Conservation (phyloP, 331 rosid genomes). For the Ulmus americana region DNA sequence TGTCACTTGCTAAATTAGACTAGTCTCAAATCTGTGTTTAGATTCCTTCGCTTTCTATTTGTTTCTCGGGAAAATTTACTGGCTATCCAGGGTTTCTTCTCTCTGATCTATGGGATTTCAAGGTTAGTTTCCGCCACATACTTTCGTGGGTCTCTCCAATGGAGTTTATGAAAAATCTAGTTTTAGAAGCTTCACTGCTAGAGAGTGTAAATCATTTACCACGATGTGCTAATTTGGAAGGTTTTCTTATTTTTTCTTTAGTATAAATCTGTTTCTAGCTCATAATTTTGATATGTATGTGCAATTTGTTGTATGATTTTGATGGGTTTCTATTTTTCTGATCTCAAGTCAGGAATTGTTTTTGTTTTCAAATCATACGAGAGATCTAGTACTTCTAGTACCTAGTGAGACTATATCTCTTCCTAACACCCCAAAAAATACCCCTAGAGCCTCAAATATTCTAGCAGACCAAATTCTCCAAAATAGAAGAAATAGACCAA, state of each 20-base stretch:
- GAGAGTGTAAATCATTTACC: neutral
- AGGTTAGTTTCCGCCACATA: constrained; percentile 11
- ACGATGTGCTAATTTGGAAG: neutral
- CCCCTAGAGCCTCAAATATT: no score
- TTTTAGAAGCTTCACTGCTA: neutral
- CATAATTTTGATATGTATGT: neutral
- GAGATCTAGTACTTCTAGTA: neutral
- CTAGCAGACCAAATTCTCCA: no score
- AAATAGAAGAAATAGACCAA: no score
- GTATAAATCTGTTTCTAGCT: neutral
- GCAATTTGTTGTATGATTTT: neutral
- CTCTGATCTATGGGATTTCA: constrained; percentile 9
- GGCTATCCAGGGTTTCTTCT: constrained; percentile 10
- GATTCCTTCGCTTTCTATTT: constrained; percentile 11
- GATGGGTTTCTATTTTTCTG: neutral
- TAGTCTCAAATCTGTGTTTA: constrained; percentile 10
- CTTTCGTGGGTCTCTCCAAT: neutral
- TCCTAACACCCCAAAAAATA: no score
- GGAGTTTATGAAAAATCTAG: neutral
- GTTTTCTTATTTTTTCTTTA: neutral
- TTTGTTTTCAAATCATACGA: neutral
- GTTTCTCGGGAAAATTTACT: constrained; percentile 16
- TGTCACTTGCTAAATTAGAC: neutral
- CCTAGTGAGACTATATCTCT: no score
- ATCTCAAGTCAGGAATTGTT: neutral